Base-by-base conservation (phyloP, 177 flowering plant species). In the Vitis hybrid region DNA sequence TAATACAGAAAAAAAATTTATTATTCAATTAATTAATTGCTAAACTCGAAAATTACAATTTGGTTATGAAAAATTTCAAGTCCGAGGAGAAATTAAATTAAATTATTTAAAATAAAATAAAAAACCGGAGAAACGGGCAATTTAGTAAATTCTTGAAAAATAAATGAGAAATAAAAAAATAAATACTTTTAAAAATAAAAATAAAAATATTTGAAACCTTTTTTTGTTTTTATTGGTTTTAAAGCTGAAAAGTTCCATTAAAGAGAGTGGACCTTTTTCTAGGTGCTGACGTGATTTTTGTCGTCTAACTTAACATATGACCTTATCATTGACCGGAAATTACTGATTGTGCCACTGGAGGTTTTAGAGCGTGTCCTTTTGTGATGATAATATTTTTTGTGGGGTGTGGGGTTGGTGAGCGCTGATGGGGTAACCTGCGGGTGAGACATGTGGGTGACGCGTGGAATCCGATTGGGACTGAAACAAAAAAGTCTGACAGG, bases 221-320 rank as follows among this genome's bases (percentile, higher is more conserved):
- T 73, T 73, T 52, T 55, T 66, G 7, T 13, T 67, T 67, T 69
- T 7, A 39, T 60, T 59, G 26, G 48, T 62, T 71, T 69, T 67
- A 76, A 78, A 78, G 80, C 77, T 70, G 75, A 60, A 66, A 78
- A 67, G 68, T 9, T 10, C 59, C n/a, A 62, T 74, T 63, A 51
- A 7, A 51, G 76, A 70, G 67, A 70, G 71, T 71, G 78, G 62
- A 69, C 68, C 56, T 49, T 73, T 79, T 75, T 65, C 65, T 64
- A 65, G 76, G 73, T 65, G 76, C 80, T 74, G 84, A 75, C 84
- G 78, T 72, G 70, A 73, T 71, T 72, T 79, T 70, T 77, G 82
- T 81, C 82, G 66, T 79, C 75, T 78, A 63, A 64, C 5, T 45
- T 55, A 55, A n/a, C 1, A 18, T 5, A n/a, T 52, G 56, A 56